These are phyloP conservation scores for Artemisia annua DNA, from an alignment of 129 eudicot species.

Conservation along the genomic window DNA sequence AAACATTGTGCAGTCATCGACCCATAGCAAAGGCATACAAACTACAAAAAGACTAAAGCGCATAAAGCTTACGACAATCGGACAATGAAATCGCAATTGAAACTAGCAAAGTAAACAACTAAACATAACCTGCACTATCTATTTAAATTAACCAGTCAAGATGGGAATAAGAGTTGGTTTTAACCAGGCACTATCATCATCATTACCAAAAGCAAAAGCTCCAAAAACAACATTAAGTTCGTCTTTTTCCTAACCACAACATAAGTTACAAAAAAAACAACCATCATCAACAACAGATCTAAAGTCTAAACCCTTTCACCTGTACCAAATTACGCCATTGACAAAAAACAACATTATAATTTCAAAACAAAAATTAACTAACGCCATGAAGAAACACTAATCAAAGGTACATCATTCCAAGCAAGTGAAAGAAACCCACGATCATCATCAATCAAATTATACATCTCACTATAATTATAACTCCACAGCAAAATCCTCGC, in stretches of 20 bases:
- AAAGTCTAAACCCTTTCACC: constrained; percentile 24
- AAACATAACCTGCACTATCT: too few species aligned
- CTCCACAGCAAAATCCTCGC: constrained; percentile 82
- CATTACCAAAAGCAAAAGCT: constrained; percentile 36
- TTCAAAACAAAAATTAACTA: constrained; percentile 22
- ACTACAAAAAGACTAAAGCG: too few species aligned
- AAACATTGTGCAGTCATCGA: too few species aligned
- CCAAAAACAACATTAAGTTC: constrained; percentile 36
- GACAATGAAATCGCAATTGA: too few species aligned
- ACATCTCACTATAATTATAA: constrained; percentile 71
- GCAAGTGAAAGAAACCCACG: constrained; percentile 85
- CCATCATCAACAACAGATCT: constrained; percentile 24
- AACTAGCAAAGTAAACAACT: too few species aligned
- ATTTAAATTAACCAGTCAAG: too few species aligned
- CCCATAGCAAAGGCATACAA: too few species aligned
- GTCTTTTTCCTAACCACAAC: constrained; percentile 17
- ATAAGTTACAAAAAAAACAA: constrained; percentile 16
- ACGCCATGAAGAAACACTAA: constrained; percentile 96
- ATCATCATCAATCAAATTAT: constrained; percentile 54
- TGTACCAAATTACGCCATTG: constrained; percentile 30
- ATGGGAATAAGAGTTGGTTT: too few species aligned
- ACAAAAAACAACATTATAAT: constrained; percentile 14
- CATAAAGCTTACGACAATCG: too few species aligned
- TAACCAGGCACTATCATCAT: constrained; percentile 16
- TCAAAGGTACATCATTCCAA: constrained; percentile 78